Conservation (phyloP, 1,284 basidiomycete genomes). For the Irpex sp. region DNA sequence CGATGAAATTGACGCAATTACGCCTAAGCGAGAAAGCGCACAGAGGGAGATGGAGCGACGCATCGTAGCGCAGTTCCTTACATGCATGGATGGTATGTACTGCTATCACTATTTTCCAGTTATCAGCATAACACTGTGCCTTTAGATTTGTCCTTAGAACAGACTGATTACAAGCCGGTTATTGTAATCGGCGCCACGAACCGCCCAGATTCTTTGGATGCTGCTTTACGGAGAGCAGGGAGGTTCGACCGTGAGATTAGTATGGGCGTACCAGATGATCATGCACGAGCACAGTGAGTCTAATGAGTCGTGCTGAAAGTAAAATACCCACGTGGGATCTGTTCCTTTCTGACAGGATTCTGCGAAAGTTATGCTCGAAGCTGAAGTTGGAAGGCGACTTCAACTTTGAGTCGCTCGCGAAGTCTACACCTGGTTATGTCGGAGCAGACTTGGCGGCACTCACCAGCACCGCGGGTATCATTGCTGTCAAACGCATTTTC, state of each 20-base stretch:
- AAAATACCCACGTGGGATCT: not conserved
- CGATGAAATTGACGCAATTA: conserved; percentile 98
- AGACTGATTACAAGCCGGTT: conserved; percentile 84
- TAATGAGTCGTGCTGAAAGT: not conserved
- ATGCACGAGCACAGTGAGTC: conserved; percentile 80
- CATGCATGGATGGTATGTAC: conserved; percentile 88
- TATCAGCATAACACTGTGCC: not conserved
- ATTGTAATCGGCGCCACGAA: conserved; percentile 97
- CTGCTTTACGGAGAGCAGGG: conserved; percentile 88
- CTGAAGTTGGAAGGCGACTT: conserved; percentile 78
- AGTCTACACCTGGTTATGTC: conserved; percentile 94
- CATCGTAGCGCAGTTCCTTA: conserved; percentile 95
- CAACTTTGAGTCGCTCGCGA: conserved; percentile 78
- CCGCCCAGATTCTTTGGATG: conserved; percentile 90
- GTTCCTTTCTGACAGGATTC: conserved; percentile 49
- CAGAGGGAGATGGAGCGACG: conserved; percentile 97
- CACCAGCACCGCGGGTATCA: conserved; percentile 91
- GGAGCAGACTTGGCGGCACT: conserved; percentile 91
- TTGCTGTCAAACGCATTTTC: conserved; percentile 96
- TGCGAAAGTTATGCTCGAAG: conserved; percentile 73
- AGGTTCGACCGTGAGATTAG: conserved; percentile 97
- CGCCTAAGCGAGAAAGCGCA: conserved; percentile 94
- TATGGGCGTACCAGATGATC: conserved; percentile 94
- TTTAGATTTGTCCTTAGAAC: conserved; percentile 86
- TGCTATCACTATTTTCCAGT: not conserved